These are phyloP conservation scores for Rhododendron molle DNA, from an alignment of 148 eudicot species.

Conservation along the genomic window DNA sequence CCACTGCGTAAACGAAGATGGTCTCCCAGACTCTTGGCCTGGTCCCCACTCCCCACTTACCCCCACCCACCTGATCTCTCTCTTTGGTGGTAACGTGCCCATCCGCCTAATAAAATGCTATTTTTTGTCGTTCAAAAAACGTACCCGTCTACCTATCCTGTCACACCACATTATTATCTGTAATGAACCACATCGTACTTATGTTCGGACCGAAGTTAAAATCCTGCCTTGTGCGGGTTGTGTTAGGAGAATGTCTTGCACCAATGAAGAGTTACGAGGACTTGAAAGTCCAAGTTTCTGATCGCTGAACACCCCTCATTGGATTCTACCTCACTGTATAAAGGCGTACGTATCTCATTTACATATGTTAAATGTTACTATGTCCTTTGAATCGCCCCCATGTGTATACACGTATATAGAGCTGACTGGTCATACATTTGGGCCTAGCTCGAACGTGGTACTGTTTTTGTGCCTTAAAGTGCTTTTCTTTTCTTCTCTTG, in stretches of 20 bases:
- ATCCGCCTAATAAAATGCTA: no score
- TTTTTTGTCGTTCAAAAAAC: no score
- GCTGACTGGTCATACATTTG: background rate
- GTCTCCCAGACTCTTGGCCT: background rate
- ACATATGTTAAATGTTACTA: no score
- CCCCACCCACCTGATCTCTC: background rate
- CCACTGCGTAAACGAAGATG: background rate
- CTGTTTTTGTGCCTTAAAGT: background rate
- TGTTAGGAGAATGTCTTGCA: background rate
- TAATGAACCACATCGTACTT: background rate
- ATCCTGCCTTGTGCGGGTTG: background rate
- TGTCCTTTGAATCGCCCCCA: no score
- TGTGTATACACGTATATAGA: no score
- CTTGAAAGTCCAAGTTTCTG: background rate
- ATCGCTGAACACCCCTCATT: background rate
- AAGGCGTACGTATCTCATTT: background rate
- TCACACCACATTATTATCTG: background rate
- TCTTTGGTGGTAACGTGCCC: background rate
- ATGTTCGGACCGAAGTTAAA: no score
- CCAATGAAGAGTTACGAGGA: no score
- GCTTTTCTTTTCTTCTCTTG: background rate
- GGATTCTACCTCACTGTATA: background rate
- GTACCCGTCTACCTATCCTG: background rate
- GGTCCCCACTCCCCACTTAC: background rate
- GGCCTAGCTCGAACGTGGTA: background rate